These are phyloP conservation scores for Trichoderma semiorbis DNA, from an alignment of 2,329 filamentous ascomycete species.

Conservation along the genomic window DNA sequence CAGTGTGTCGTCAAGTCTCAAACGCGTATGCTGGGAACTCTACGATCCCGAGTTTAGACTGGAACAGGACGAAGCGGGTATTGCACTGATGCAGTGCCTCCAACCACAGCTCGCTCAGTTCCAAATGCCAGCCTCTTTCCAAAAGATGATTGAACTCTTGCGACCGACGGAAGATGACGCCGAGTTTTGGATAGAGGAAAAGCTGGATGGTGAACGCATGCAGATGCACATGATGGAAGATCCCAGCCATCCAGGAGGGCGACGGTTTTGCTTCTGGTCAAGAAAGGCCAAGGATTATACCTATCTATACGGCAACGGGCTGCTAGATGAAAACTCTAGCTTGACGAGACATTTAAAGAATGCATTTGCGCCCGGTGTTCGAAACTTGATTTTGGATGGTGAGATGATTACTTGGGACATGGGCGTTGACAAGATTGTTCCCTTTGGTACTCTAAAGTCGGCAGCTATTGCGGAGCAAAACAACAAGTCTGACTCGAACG, in stretches of 20 bases:
- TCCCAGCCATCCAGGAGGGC: slow-evolving; percentile 62
- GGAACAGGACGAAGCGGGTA: slow-evolving; percentile 68
- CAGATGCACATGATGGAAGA: slow-evolving; percentile 89
- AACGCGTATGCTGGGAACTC: slow-evolving; percentile 92
- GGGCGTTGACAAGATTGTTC: slow-evolving; percentile 74
- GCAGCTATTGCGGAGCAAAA: slow-evolving; percentile 77
- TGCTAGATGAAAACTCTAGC: slow-evolving; percentile 70
- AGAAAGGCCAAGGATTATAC: slow-evolving; percentile 96
- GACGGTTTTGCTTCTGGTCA: slow-evolving; percentile 84
- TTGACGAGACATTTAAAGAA: slow-evolving; percentile 75
- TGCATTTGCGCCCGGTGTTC: slow-evolving; percentile 73
- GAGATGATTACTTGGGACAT: slow-evolving; percentile 99
- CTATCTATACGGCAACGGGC: slow-evolving; percentile 79
- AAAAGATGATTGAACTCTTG: slow-evolving; percentile 70
- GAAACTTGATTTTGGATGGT: slow-evolving; percentile 87
- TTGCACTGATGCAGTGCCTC: slow-evolving; percentile 89
- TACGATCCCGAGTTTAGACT: slow-evolving; percentile 69
- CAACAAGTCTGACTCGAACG: slow-evolving; percentile 53
- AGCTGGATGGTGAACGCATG: slow-evolving; percentile 94
- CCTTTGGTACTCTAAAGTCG: slow-evolving; percentile 91
- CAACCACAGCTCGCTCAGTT: slow-evolving; percentile 94
- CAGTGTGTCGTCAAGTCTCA: slow-evolving; percentile 84
- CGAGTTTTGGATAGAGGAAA: slow-evolving; percentile 96
- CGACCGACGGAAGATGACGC: slow-evolving; percentile 65
- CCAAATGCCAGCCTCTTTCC: slow-evolving; percentile 73